Evolutionary conservation across 768 basidiomycete genomes (phyloP).

Genomic region (Saitozyma sp.): DNA sequence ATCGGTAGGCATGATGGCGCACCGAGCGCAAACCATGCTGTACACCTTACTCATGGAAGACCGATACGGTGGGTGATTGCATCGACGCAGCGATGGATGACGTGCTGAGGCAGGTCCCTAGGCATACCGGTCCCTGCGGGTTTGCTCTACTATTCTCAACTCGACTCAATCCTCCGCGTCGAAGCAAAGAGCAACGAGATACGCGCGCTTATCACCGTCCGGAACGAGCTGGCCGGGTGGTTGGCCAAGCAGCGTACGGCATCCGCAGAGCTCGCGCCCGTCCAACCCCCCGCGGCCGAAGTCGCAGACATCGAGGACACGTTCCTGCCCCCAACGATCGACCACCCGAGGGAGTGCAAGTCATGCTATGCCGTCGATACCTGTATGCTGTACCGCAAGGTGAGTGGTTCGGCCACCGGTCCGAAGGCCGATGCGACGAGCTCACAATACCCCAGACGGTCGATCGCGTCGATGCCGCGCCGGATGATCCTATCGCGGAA

Average conservation of each 20-base stretch:
- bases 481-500: slow-evolving; percentile 55
- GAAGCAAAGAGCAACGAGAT: slow-evolving; percentile 78
- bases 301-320: slow-evolving; percentile 42
- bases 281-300: not conserved
- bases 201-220: slow-evolving; percentile 70
- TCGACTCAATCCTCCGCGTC: slow-evolving; percentile 80
- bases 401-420: slow-evolving; percentile 38
- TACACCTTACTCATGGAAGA: slow-evolving; percentile 89
- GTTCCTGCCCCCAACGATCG: slow-evolving; percentile 84
- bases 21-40: slow-evolving; percentile 96
- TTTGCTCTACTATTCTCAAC: slow-evolving; percentile 90
- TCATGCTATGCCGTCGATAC: slow-evolving; percentile 78
- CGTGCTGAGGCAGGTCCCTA: slow-evolving; percentile 18
- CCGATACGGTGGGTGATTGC: slow-evolving; percentile 63
- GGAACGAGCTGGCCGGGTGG: slow-evolving; percentile 82
- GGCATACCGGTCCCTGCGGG: slow-evolving; percentile 76
- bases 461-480: slow-evolving; percentile 1
- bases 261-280: not conserved
- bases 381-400: slow-evolving; percentile 94
- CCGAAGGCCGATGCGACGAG: not conserved
- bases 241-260: slow-evolving; percentile 53
- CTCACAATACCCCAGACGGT: not conserved
- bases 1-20: slow-evolving; percentile 74
- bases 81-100: slow-evolving; percentile 4
- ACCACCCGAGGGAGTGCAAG: slow-evolving; percentile 74